Conservation (phyloP, 2,329 filamentous ascomycete genomes). For the Neospermospora avenae region DNA sequence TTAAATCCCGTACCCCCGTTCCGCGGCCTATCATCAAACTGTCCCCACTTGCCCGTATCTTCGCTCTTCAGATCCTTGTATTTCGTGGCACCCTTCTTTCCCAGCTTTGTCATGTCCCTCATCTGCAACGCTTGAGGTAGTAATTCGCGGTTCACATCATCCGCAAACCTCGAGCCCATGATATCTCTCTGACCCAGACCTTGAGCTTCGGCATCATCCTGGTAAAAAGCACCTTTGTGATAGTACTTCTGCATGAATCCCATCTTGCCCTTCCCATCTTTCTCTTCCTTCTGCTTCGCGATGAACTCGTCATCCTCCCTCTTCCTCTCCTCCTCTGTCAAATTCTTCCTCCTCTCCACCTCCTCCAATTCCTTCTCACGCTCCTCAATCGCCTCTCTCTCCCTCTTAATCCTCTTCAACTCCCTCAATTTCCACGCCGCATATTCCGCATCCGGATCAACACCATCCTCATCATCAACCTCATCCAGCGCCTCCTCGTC, state of each 20-base stretch:
- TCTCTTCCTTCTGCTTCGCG: slow-evolving; percentile 55
- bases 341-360: slow-evolving; percentile 79
- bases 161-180: slow-evolving; percentile 78
- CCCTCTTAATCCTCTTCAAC: slow-evolving; percentile 81
- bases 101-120: slow-evolving; percentile 88
- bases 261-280: slow-evolving; percentile 72
- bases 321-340: slow-evolving; percentile 81
- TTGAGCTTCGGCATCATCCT: slow-evolving; percentile 71
- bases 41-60: slow-evolving; percentile 86
- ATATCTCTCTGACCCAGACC: slow-evolving; percentile 78
- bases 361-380: slow-evolving; percentile 84
- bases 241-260: slow-evolving; percentile 93
- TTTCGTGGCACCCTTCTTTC: slow-evolving; percentile 85
- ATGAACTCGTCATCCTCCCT: slow-evolving; percentile 80
- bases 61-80: slow-evolving; percentile 86
- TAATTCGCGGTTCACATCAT: slow-evolving; percentile 81
- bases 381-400: slow-evolving; percentile 78
- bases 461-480: slow-evolving; percentile 83
- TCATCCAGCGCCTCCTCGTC: slow-evolving; percentile 65
- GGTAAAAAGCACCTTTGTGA: slow-evolving; percentile 95
- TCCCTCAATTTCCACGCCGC: slow-evolving; percentile 94
- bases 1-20: slow-evolving; percentile 41
- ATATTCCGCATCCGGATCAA: slow-evolving; percentile 83
- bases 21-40: slow-evolving; percentile 50
- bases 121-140: slow-evolving; percentile 91